A percentile compares a stretch with the other conserved stretches of the same genome.
phyloP scores from a whole-genome alignment of 176 grass and related monocot genomes.

The Lolium rigidum region DNA sequence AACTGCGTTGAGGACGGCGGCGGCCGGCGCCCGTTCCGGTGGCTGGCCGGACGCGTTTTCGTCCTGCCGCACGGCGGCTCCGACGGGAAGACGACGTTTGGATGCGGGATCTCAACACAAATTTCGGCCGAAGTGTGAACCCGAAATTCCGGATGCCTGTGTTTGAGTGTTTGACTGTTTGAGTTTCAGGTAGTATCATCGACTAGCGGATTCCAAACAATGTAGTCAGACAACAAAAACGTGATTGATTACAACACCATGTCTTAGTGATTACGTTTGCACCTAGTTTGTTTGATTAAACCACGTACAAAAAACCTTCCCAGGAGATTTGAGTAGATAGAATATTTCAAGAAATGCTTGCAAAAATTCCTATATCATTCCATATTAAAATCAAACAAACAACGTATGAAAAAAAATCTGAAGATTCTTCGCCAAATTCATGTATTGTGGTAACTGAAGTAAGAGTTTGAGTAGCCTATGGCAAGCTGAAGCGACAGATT shows the following conservation, averaged over 20 bases:
- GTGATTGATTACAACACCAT: neutral
- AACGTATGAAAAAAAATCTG: neutral
- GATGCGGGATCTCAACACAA: neutral
- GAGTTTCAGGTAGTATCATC: neutral
- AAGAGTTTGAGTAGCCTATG: neutral
- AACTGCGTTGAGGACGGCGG: neutral
- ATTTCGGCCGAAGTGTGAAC: neutral
- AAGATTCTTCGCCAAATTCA: neutral
- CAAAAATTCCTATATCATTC: neutral
- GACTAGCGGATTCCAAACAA: neutral
- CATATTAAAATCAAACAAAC: neutral
- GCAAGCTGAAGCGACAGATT: neutral
- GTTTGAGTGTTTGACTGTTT: neutral
- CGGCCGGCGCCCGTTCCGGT: neutral
- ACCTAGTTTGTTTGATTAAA: neutral
- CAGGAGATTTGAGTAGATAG: neutral
- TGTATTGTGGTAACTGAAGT: neutral
- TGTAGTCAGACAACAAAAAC: neutral
- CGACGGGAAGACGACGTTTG: neutral
- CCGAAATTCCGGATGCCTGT: neutral
- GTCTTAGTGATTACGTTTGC: neutral
- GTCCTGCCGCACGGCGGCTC: neutral
- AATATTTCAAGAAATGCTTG: neutral
- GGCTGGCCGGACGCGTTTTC: neutral
- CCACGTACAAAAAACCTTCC: neutral